These are phyloP conservation scores for Lablab purpureus DNA, from an alignment of 306 rosid species.

Conservation along the genomic window DNA sequence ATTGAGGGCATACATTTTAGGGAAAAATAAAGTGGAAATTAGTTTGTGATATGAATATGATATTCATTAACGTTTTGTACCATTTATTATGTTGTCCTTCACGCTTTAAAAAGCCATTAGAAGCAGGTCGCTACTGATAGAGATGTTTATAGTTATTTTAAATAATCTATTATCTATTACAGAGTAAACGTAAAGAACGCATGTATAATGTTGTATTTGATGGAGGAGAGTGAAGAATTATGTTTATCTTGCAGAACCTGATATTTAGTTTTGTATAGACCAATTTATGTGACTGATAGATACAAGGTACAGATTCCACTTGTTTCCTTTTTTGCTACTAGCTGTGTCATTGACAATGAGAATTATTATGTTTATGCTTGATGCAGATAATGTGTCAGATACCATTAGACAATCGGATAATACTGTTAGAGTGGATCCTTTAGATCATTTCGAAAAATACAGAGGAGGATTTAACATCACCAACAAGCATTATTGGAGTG, in stretches of 20 bases:
- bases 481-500: conserved; percentile 91
- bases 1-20: neutral
- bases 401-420: conserved; percentile 48
- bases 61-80: conserved; percentile 30
- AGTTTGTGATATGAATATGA: neutral
- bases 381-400: conserved; percentile 50
- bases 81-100: conserved; percentile 5
- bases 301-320: neutral
- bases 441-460: conserved; percentile 63
- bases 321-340: neutral
- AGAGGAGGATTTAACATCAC: conserved; percentile 83
- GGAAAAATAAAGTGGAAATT: neutral
- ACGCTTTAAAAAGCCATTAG: neutral
- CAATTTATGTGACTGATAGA: neutral
- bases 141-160: neutral
- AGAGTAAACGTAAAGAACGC: neutral
- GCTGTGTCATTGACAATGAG: conserved; percentile 29
- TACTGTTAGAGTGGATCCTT: conserved; percentile 75
- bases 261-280: conserved; percentile 4
- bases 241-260: conserved; percentile 18
- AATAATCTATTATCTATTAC: neutral
- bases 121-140: neutral
- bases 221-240: neutral
- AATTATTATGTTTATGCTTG: conserved; percentile 44
- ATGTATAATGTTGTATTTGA: neutral